Conservation (phyloP, 495 filamentous ascomycete species). For the Penicillium canescens region DNA sequence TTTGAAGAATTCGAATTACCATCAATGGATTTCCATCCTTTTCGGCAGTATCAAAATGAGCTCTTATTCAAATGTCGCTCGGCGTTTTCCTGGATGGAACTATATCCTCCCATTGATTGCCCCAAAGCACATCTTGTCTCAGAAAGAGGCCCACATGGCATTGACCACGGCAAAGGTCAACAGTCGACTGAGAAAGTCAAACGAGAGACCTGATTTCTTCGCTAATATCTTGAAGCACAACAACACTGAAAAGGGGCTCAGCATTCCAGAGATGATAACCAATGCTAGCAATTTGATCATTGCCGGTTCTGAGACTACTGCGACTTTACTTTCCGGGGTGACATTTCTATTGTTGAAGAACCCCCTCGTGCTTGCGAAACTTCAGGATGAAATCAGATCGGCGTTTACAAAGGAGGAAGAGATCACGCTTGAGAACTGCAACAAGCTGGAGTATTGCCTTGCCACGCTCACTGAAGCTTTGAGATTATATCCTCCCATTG, state of each 20-base stretch:
- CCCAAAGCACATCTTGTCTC: conserved; percentile 18
- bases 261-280: conserved; percentile 35
- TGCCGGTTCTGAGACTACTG: conserved; percentile 62
- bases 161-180: conserved; percentile 18
- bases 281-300: conserved; percentile 45
- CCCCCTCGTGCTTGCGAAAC: conserved; percentile 39
- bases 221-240: conserved; percentile 21
- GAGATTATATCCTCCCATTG: conserved; percentile 57
- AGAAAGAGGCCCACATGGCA: conserved; percentile 23
- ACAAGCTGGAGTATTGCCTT: conserved; percentile 51
- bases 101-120: conserved; percentile 15
- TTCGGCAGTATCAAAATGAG: conserved; percentile 32
- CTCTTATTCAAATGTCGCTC: conserved; percentile 20
- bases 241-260: conserved; percentile 34
- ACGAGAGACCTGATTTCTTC: conserved; percentile 23
- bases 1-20: conserved; percentile 47
- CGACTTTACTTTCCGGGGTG: conserved; percentile 54
- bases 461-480: conserved; percentile 58
- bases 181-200: conserved; percentile 12
- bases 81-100: conserved; percentile 21
- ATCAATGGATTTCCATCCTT: conserved; percentile 57
- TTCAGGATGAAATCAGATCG: conserved; percentile 50
- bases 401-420: conserved; percentile 50
- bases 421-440: conserved; percentile 49
- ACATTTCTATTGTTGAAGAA: conserved; percentile 53